Evolutionary conservation across 805 yeast species (phyloP).

Genomic region (Candida pseudofarinosa): DNA sequence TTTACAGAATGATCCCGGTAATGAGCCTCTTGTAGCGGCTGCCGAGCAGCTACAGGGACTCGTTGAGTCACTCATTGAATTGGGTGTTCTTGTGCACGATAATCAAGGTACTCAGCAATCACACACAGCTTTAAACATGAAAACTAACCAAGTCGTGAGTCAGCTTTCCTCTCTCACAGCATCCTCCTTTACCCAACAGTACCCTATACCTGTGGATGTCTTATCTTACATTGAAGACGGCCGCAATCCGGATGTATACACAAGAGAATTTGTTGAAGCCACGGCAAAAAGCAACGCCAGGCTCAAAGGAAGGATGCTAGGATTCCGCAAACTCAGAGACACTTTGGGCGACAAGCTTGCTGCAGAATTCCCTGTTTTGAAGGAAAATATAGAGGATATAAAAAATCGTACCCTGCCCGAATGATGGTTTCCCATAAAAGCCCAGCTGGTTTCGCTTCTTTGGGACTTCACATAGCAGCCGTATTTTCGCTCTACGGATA

Average conservation of each 20-base stretch:
- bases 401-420: conserved; percentile 35
- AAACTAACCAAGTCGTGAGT: conserved; percentile 38
- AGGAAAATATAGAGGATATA: conserved; percentile 53
- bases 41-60: conserved; percentile 29
- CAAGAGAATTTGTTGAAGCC: conserved; percentile 93
- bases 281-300: conserved; percentile 87
- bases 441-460: background rate
- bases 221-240: conserved; percentile 92
- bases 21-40: conserved; percentile 26
- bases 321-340: conserved; percentile 59
- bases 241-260: conserved; percentile 93
- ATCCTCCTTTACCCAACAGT: conserved; percentile 29
- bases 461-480: background rate
- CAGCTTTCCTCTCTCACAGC: conserved; percentile 33
- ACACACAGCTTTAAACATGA: conserved; percentile 41
- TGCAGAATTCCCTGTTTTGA: conserved; percentile 76
- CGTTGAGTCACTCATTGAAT: conserved; percentile 75
- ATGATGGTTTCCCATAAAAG: background rate
- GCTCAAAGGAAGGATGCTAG: conserved; percentile 77
- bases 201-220: conserved; percentile 75
- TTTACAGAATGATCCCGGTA: conserved; percentile 17
- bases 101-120: conserved; percentile 86
- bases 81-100: conserved; percentile 91
- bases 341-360: conserved; percentile 64
- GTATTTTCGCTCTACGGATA: background rate